Evolutionary conservation across 2,329 filamentous ascomycete genomes (phyloP), one percentile per base, ranked within the genome.

Genomic region (Ophiostoma sp.): DNA sequence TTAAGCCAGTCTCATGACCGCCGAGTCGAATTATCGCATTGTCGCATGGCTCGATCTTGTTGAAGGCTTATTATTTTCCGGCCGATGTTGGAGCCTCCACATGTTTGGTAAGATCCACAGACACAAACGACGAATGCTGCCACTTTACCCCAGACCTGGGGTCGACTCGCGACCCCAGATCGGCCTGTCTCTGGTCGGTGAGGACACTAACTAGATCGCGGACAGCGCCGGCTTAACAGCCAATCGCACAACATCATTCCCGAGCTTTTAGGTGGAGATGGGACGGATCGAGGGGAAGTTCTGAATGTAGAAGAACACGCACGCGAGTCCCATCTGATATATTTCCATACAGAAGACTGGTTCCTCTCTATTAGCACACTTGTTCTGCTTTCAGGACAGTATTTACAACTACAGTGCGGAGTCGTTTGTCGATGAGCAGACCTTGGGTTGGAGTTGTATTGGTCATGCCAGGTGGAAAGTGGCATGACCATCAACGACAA

Each of bases 181-280:
- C 62, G 9, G n/a, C 9, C 40, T 2, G 14, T 5, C n/a, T 9
- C 62, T 6, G 62, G 27, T 18, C 16, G 5, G n/a, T 27, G 62
- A 64, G 40, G 7, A 14, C n/a, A 12, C 62, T 64, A 64, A 41
- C 62, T 41, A n/a, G 16, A 64, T 64, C 18, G 62, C 62, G 62
- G 44, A n/a, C 62, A 64, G 62, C 18, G 62, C 41, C 62, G 62
- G 62, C 62, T 64, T 64, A 44, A 44, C 41, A 45, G 62, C 62
- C 62, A 64, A 64, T 64, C 41, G 62, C 4, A 41, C 62, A 45
- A 64, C 41, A 64, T 11, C 62, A 64, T 44, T 44, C n/a, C 62
- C 62, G 62, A 40, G 7, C 16, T 27, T 16, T 11, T 5, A 41
- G 18, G 62, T 18, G 62, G 62, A 64, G n/a, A 44, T 44, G n/a